Evolutionary conservation across 345 rosid genomes (phyloP), one percentile per base, ranked within the genome.

Genomic region (Lumnitzera racemosa): DNA sequence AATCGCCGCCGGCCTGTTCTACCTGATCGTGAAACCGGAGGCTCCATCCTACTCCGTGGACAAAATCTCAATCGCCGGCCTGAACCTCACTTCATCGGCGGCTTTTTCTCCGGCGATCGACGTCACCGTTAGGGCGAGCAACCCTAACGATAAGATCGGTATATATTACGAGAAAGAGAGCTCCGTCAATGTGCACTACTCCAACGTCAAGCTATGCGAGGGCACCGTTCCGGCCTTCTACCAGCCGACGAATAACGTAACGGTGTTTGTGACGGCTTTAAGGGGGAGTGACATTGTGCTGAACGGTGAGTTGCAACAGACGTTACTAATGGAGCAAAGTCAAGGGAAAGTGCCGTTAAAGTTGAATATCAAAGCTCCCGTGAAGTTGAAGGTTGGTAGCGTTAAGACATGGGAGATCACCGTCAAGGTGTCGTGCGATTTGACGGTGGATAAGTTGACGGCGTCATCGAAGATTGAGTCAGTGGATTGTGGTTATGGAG

Each of bases 371-470:
- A 82, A 67, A 67, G 96, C 74, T 1, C 96, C 94, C n/a, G 87
- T 89, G 3, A 85, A 70, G 66, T 57, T 92, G 2, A 83, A 81
- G 65, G 51, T 87, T 14, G 96, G 96, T 36, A 72, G 87, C 11
- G 78, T 85, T 12, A 85, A 77, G 80, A 81, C 92, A 24, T 92
- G 96, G 96, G 70, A 67, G 61, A 65, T 89, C 2, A 72, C 74
- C 48, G 89, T 82, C 13, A 87, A 83, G 13, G 76, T 92, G 55
- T 62, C 64, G 62, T 92, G 98, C 46, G 80, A 83, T 49, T 48
- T 92, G 61, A 82, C 86, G 76, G 92, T 89, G 67, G 85, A 89
- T 51, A 76, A 83, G 51, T 57, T 91, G 61, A 80, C 96, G 74
- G 67, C 81, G 20, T 59, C 67, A 53, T 78, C 94, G 15, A 76